A percentile compares a stretch with the other conserved stretches of the same genome.
Evolutionary conservation across 192 early-diverging fungal genomes (phyloP).

Genomic region (Dissophora globulifera): DNA sequence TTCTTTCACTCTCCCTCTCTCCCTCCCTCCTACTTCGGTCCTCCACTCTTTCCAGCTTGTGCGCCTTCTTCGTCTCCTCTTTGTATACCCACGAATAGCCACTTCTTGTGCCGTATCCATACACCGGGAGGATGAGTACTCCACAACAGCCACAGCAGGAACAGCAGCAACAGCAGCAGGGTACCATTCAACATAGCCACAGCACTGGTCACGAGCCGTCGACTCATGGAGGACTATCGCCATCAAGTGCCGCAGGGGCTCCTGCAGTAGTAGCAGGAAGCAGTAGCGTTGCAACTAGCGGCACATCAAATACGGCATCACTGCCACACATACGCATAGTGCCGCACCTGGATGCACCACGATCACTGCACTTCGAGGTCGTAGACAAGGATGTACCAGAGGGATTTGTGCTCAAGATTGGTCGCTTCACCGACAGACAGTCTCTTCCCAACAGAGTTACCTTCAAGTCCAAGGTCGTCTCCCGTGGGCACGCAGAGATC

Average conservation of each 20-base stretch:
- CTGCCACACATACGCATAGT: constrained; percentile 65
- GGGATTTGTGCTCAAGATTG: constrained; percentile 72
- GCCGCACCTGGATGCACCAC: constrained; percentile 63
- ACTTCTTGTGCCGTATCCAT: constrained; percentile 1
- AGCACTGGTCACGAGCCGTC: constrained; percentile 3
- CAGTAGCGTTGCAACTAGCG: background rate
- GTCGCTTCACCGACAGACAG: constrained; percentile 77
- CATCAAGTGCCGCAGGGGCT: background rate
- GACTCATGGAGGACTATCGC: background rate
- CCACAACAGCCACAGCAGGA: constrained; percentile 6
- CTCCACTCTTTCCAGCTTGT: constrained; percentile 3
- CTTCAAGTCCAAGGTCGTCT: constrained; percentile 95
- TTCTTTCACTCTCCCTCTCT: constrained; percentile 1
- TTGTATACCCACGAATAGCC: background rate
- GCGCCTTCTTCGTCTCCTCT: constrained; percentile 1
- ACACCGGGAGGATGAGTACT: constrained; percentile 8
- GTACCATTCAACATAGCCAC: constrained; percentile 18
- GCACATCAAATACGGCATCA: constrained; percentile 15
- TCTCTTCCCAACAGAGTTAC: constrained; percentile 73
- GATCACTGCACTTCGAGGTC: constrained; percentile 63
- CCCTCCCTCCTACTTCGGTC: background rate
- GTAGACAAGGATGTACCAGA: constrained; percentile 70
- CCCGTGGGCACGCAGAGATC: constrained; percentile 92
- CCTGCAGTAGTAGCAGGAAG: background rate
- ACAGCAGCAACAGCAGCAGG: constrained; percentile 1